phyloP scores from a whole-genome alignment of 2,329 filamentous ascomycete genomes.

The Talaromyces sp. region DNA sequence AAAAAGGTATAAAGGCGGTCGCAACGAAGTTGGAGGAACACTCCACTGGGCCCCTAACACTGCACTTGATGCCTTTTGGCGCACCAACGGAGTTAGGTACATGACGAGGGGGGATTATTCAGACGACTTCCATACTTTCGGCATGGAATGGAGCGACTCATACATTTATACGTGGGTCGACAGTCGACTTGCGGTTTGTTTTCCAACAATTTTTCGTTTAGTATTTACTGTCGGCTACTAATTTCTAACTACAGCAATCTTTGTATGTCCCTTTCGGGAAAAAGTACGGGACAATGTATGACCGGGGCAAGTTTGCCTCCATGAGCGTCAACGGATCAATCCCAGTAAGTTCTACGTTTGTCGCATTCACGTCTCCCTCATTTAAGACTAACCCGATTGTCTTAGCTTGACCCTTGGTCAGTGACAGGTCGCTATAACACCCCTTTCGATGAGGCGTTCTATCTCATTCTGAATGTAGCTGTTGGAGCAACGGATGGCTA shows the following conservation, averaged over 20 bases:
- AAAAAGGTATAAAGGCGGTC: constrained; percentile 4
- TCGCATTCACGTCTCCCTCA: neutral
- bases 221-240: neutral
- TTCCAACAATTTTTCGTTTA: neutral
- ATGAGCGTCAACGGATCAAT: constrained; percentile 10
- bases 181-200: constrained; percentile 7
- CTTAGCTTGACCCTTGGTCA: constrained; percentile 8
- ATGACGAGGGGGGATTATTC: constrained; percentile 9
- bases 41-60: constrained; percentile 8
- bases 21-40: constrained; percentile 6
- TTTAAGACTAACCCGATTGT: neutral
- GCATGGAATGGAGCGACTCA: constrained; percentile 10
- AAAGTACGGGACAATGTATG: constrained; percentile 10
- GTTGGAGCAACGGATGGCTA: constrained; percentile 3
- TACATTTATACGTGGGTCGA: constrained; percentile 11
- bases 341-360: neutral
- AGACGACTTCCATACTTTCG: constrained; percentile 7
- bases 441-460: constrained; percentile 8
- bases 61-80: constrained; percentile 6
- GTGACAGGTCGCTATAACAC: constrained; percentile 8
- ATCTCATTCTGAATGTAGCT: constrained; percentile 8
- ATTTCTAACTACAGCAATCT: constrained; percentile 1
- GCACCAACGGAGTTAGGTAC: constrained; percentile 5
- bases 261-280: constrained; percentile 10
- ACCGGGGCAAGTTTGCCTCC: constrained; percentile 5